Conservation (phyloP, 2,329 filamentous ascomycete species). For the Dothiorella sarmentorum region DNA sequence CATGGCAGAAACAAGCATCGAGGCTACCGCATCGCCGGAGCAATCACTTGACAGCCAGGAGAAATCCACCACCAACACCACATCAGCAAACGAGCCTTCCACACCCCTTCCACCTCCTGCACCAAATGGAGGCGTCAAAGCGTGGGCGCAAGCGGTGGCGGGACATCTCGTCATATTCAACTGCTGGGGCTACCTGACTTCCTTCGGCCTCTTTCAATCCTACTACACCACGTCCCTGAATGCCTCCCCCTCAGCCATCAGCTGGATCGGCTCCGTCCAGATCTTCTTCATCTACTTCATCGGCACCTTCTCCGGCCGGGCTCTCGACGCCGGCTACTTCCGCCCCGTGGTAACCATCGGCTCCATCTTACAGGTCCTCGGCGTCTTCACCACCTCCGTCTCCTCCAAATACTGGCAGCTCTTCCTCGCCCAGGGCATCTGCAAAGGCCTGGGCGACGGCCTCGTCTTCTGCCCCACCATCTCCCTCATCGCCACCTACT, state of each 20-base stretch:
- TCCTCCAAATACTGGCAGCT: constrained; percentile 46
- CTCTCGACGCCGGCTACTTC: constrained; percentile 45
- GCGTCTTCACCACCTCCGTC: constrained; percentile 45
- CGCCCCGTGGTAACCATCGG: constrained; percentile 37
- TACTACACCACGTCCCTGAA: constrained; percentile 43
- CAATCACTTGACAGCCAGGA: too few relatives aligned
- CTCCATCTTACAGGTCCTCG: constrained; percentile 35
- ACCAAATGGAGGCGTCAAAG: constrained; percentile 49
- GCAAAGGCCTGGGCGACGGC: constrained; percentile 46
- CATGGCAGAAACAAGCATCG: too few relatives aligned
- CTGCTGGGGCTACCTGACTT: constrained; percentile 47
- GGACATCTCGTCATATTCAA: constrained; percentile 20
- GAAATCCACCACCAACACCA: too few relatives aligned
- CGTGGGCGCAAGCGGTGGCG: constrained; percentile 43
- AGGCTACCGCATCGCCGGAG: too few relatives aligned
- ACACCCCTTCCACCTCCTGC: constrained; percentile 21
- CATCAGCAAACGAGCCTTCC: too few relatives aligned
- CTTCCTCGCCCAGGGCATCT: constrained; percentile 48
- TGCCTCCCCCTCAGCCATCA: constrained; percentile 40
- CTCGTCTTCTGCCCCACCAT: constrained; percentile 39
- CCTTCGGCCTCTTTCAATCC: constrained; percentile 56
- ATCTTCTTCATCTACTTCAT: constrained; percentile 44
- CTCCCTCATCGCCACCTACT: constrained; percentile 39
- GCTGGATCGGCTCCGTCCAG: constrained; percentile 50
- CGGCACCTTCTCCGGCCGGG: constrained; percentile 42